phyloP scores from a whole-genome alignment of 1,139 yeast genomes.

The Pichia sp. region DNA sequence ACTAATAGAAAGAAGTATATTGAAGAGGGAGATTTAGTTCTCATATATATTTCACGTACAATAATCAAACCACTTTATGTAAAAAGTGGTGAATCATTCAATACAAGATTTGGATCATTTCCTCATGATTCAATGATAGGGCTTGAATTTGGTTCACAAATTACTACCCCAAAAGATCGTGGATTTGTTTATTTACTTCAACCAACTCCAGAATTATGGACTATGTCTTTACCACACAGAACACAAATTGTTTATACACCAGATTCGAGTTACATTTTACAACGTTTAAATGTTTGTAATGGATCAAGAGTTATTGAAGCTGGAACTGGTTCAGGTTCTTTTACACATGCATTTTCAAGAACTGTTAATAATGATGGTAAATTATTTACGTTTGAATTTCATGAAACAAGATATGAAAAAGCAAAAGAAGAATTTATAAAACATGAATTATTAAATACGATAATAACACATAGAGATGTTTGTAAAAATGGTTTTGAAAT shows the following conservation, averaged over 20 bases:
- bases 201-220: constrained; percentile 96
- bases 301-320: constrained; percentile 88
- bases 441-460: constrained; percentile 51
- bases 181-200: constrained; percentile 86
- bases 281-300: constrained; percentile 65
- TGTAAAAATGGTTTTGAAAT: constrained; percentile 79
- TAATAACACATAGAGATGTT: constrained; percentile 82
- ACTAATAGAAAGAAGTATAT: constrained; percentile 48
- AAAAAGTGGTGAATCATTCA: constrained; percentile 51
- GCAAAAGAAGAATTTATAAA: constrained; percentile 70
- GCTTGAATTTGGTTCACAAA: constrained; percentile 74
- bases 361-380: constrained; percentile 58
- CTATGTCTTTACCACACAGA: constrained; percentile 88
- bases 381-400: constrained; percentile 85
- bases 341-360: constrained; percentile 89
- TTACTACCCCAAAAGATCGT: constrained; percentile 68
- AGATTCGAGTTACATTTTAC: constrained; percentile 86
- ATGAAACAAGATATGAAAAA: constrained; percentile 72
- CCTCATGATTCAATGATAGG: constrained; percentile 83
- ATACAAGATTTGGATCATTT: constrained; percentile 86
- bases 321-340: constrained; percentile 96
- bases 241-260: constrained; percentile 97
- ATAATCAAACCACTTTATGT: constrained; percentile 71
- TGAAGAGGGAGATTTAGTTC: constrained; percentile 78
- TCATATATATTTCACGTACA: constrained; percentile 79